These are phyloP conservation scores for Arctium minus DNA, from an alignment of 129 eudicot genomes.

Conservation along the genomic window DNA sequence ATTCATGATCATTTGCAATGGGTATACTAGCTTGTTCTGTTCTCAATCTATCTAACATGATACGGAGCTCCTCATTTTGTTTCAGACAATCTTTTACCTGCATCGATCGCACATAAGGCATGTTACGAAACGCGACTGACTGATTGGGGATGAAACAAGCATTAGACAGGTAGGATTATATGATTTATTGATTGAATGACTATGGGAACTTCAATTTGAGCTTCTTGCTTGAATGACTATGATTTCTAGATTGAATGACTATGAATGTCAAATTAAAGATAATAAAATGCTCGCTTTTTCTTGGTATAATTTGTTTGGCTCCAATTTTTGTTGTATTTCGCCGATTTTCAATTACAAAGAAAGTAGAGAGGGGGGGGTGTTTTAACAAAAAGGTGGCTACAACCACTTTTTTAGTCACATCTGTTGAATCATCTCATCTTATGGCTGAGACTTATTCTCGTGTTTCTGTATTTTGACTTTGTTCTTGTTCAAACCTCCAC, in stretches of 20 bases:
- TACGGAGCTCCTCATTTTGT: slow-evolving; percentile 88
- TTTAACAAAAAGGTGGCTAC: neutral
- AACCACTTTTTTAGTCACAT: neutral
- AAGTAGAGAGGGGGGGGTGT: no score
- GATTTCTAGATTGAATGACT: neutral
- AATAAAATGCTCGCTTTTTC: neutral
- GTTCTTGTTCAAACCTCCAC: neutral
- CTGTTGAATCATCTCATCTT: neutral
- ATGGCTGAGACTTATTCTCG: neutral
- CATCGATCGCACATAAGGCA: slow-evolving; percentile 5
- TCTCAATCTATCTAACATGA: slow-evolving; percentile 63
- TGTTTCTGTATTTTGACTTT: neutral
- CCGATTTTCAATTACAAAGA: no score
- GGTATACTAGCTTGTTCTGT: slow-evolving; percentile 51
- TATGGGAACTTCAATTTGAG: neutral
- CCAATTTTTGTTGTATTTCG: no score
- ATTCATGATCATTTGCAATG: slow-evolving; percentile 20
- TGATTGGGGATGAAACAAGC: neutral
- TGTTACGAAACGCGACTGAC: slow-evolving; percentile 4
- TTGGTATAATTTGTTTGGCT: neutral
- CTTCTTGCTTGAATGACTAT: neutral
- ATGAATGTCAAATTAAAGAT: no score
- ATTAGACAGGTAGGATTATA: neutral
- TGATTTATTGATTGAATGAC: neutral
- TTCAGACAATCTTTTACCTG: slow-evolving; percentile 83